Evolutionary conservation across 805 yeast genomes (phyloP), one percentile per base, ranked within the genome.

Genomic region (Wickerhamiella brachini): DNA sequence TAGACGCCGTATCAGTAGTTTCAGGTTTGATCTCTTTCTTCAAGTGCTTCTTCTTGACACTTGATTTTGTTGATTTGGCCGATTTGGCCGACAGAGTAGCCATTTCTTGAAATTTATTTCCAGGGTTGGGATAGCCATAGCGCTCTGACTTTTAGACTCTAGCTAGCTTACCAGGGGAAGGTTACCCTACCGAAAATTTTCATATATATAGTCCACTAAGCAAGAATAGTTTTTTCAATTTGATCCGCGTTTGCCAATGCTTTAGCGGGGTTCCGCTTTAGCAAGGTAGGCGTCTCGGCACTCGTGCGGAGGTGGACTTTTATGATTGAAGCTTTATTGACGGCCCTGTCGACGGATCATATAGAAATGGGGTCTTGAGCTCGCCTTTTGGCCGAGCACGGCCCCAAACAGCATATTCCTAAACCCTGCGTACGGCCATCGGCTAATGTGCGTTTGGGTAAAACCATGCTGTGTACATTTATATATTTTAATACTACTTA

Each of bases 371-470:
- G 62, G 67, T 67, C 64, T 64, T 59, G 65, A 62, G 64, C 65
- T 61, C 65, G 62, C 62, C 56, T 53, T 49, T 85, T 80, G 81
- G 83, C 73, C 75, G 83, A 71, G 70, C 64, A 65, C 68, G 71
- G 77, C 70, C 68, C 76, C 81, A 71, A 74, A 95, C 96, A 79
- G 90, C 95, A 90, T 90, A 90, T 90, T 90, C 97, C 97, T 90
- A 84, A 77, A 87, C 96, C 80, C 90, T 89, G 83, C 94, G 95
- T 76, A 84, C 79, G 85, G 83, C 80, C 84, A 74, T 77, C 74
- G 93, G 80, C 94, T 80, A 63, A 75, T 90, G 79, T 81, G 83
- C 95, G 93, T 80, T 86, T 85, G 96, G 90, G 97, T 88, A 85
- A 85, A 89, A 89, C 97, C 97, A 89, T 90, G 95, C 87, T 81